Conservation (phyloP, 345 rosid species). For the Chamaenerion angustifolium region DNA sequence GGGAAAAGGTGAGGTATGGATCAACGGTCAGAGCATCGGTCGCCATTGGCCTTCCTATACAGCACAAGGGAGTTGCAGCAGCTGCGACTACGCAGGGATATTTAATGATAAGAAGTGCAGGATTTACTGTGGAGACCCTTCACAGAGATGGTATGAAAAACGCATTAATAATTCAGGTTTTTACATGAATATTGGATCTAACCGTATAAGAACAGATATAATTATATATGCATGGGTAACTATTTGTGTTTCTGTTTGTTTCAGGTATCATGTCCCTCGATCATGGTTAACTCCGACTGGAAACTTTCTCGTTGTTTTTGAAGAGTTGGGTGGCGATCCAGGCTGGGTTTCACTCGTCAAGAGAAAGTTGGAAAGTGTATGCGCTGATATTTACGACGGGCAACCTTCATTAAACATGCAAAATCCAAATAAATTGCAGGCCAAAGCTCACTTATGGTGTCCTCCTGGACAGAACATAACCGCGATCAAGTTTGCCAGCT, state of each 20-base stretch:
- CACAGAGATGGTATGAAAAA: slow-evolving; percentile 30
- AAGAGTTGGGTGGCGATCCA: slow-evolving; percentile 30
- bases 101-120: slow-evolving; percentile 27
- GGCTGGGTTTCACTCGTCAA: slow-evolving; percentile 17
- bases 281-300: slow-evolving; percentile 27
- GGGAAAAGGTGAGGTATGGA: slow-evolving; percentile 45
- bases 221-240: too few relatives aligned
- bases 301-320: slow-evolving; percentile 23
- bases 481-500: slow-evolving; percentile 53
- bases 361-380: slow-evolving; percentile 21
- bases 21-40: slow-evolving; percentile 34
- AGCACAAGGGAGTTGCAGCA: slow-evolving; percentile 22
- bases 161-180: too few relatives aligned
- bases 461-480: slow-evolving; percentile 45
- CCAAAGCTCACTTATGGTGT: slow-evolving; percentile 26
- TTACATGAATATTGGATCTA: too few relatives aligned
- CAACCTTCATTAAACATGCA: slow-evolving; percentile 10
- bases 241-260: too few relatives aligned
- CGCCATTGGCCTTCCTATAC: slow-evolving; percentile 38
- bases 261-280: slow-evolving; percentile 38
- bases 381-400: slow-evolving; percentile 10
- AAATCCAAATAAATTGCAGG: not conserved
- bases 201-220: too few relatives aligned
- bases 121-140: slow-evolving; percentile 30
- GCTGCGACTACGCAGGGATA: slow-evolving; percentile 25